Conservation (phyloP, 495 filamentous ascomycete genomes). For the Penicilliopsis zonata region DNA sequence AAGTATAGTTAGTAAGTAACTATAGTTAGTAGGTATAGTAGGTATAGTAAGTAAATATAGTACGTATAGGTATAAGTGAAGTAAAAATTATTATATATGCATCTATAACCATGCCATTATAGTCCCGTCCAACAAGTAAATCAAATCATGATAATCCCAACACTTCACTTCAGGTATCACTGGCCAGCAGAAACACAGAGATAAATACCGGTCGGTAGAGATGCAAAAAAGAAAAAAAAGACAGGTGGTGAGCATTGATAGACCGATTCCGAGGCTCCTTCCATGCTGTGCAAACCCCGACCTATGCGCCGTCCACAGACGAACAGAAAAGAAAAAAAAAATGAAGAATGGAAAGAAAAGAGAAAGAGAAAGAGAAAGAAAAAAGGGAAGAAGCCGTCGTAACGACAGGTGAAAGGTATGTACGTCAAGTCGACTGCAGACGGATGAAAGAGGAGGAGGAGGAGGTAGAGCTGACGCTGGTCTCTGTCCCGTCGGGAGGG, state of each 20-base stretch:
- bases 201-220: not conserved
- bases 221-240: not conserved
- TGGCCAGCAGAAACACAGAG: not conserved
- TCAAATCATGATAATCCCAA: not conserved
- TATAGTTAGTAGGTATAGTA: too few species aligned
- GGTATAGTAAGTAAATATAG: too few species aligned
- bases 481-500: conserved; percentile 7
- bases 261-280: too few species aligned
- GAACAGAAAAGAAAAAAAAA: not conserved
- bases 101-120: not conserved
- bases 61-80: too few species aligned
- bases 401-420: not conserved
- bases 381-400: too few species aligned
- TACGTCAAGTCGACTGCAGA: not conserved
- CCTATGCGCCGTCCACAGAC: too few species aligned
- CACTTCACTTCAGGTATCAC: not conserved
- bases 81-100: too few species aligned
- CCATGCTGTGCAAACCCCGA: too few species aligned
- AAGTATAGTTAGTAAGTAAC: too few species aligned
- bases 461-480: conserved; percentile 15
- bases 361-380: too few species aligned
- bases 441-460: conserved; percentile 20
- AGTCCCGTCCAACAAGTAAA: not conserved
- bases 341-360: too few species aligned
- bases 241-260: conserved; percentile 1